Percentiles rank a stretch among this genome's conserved stretches.
Conservation (phyloP, 768 basidiomycete genomes). For the Pisolithus tinctorius region DNA sequence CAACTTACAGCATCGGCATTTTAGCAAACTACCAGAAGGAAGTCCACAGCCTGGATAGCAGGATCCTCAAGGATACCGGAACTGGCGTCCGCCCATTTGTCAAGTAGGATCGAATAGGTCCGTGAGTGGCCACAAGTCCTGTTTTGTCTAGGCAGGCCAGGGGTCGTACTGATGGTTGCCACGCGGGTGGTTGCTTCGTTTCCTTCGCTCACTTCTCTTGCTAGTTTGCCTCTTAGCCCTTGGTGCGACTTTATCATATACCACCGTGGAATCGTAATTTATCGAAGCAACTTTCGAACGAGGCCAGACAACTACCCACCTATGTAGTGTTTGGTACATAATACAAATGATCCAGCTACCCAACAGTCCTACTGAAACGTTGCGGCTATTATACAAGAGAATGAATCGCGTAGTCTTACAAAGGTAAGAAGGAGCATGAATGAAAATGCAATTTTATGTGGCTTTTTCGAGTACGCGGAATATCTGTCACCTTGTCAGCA, state of each 20-base stretch:
- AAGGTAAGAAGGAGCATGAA: background rate
- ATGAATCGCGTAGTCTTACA: background rate
- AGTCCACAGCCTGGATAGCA: constrained; percentile 32
- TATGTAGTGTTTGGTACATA: background rate
- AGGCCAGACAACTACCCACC: background rate
- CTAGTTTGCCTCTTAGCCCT: no score
- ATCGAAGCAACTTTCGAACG: background rate
- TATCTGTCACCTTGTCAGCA: constrained; percentile 25
- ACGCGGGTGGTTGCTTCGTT: no score
- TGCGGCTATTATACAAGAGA: background rate
- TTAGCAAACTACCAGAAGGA: constrained; percentile 37
- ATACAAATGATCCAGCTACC: background rate
- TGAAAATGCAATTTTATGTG: constrained; percentile 1
- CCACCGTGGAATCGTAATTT: constrained; percentile 5
- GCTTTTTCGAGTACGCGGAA: constrained; percentile 31
- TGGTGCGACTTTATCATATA: constrained; percentile 6
- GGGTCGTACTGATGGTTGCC: constrained; percentile 7
- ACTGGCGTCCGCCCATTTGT: constrained; percentile 38
- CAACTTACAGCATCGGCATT: background rate
- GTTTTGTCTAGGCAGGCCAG: background rate
- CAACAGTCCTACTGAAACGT: background rate
- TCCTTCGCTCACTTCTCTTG: no score
- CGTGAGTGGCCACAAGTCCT: constrained; percentile 10
- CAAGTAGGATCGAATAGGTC: constrained; percentile 25
- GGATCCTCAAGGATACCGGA: constrained; percentile 37